Evolutionary conservation across 1,284 basidiomycete genomes (phyloP).

Genomic region (Xerocomus nothofagi): DNA sequence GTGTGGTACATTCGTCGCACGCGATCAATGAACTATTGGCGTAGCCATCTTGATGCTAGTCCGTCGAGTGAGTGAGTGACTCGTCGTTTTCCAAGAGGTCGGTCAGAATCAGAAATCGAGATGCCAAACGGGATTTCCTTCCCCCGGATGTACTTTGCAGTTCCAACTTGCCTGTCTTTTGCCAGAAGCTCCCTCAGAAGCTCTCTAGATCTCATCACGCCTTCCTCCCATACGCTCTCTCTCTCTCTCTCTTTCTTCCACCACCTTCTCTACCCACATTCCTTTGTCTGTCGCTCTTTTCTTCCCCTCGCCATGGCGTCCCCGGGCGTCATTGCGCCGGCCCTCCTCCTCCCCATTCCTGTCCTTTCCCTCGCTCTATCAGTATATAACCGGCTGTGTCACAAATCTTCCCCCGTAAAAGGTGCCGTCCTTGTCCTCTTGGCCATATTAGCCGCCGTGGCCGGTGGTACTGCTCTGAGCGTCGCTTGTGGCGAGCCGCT

Average conservation of each 20-base stretch:
- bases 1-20: background rate
- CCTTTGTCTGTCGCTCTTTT: conserved; percentile 24
- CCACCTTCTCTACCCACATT: conserved; percentile 11
- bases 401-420: conserved; percentile 8
- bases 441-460: conserved; percentile 24
- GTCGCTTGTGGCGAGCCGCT: conserved; percentile 19
- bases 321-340: conserved; percentile 25
- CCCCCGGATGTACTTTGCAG: background rate
- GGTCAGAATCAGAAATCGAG: conserved; percentile 17
- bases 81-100: conserved; percentile 12
- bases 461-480: conserved; percentile 23
- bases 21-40: too few relatives aligned
- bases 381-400: conserved; percentile 9
- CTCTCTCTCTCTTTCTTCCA: conserved; percentile 4
- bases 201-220: background rate
- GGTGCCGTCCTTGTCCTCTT: conserved; percentile 20
- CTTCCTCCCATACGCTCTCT: background rate
- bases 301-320: conserved; percentile 23
- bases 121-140: conserved; percentile 18
- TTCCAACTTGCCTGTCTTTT: background rate
- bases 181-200: conserved; percentile 13
- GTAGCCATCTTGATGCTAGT: background rate
- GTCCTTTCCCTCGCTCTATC: conserved; percentile 21
- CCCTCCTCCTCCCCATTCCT: conserved; percentile 28
- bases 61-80: conserved; percentile 17